These are phyloP conservation scores for Aureobasidium sp. DNA, from an alignment of 2,329 filamentous ascomycete genomes.

Conservation along the genomic window DNA sequence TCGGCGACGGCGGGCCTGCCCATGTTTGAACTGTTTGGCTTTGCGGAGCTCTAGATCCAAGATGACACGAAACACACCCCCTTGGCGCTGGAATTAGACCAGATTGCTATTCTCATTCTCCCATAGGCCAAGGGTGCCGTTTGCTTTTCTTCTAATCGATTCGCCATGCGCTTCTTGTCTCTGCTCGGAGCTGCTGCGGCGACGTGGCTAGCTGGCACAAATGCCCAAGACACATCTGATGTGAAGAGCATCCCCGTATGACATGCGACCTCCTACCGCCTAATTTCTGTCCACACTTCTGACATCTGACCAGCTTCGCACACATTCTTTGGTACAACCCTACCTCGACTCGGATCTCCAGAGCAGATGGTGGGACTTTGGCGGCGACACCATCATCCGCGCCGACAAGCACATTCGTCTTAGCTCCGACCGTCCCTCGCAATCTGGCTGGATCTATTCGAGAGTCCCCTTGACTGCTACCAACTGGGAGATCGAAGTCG, in stretches of 20 bases:
- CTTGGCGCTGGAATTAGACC: background rate
- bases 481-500: slow-evolving; percentile 97
- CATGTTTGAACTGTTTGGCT: slow-evolving; percentile 8
- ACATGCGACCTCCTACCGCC: background rate
- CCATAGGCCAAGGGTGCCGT: background rate
- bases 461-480: slow-evolving; percentile 90
- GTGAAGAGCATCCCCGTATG: slow-evolving; percentile 24
- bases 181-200: slow-evolving; percentile 20
- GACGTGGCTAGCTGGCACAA: slow-evolving; percentile 19
- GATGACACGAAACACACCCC: slow-evolving; percentile 4
- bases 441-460: slow-evolving; percentile 89
- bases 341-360: slow-evolving; percentile 98
- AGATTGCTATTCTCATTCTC: background rate
- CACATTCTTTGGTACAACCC: slow-evolving; percentile 50
- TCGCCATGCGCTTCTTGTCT: slow-evolving; percentile 9
- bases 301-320: slow-evolving; percentile 19
- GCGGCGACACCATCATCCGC: slow-evolving; percentile 81
- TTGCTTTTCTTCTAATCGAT: background rate
- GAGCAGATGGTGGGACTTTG: slow-evolving; percentile 98
- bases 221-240: slow-evolving; percentile 20
- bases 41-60: background rate
- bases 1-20: too few relatives aligned
- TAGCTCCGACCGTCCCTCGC: slow-evolving; percentile 81
- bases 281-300: background rate
- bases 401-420: slow-evolving; percentile 79